Evolutionary conservation across 495 filamentous ascomycete species (phyloP), one percentile per base, ranked within the genome.

Genomic region (Hypoxylon subgilvum): DNA sequence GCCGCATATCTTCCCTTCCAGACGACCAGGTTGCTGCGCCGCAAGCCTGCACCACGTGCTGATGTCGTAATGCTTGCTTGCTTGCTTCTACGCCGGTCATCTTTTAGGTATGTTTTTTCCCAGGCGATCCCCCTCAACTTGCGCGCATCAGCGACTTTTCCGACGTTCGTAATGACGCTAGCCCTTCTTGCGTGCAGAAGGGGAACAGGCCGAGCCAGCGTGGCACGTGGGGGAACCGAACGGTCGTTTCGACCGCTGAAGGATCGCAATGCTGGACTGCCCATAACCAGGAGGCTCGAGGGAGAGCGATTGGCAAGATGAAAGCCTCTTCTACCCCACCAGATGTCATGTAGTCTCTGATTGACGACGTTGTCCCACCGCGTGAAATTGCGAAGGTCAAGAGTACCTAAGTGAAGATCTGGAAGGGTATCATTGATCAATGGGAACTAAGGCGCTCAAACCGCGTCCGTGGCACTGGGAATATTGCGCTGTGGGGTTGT

Each of bases 391-490:
- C 52, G 28, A 31, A 17, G 16, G 43, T 34, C 43, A 6, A 49
- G 12, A 23, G 8, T 17, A 38, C 7, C 7, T 35, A 35, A 3
- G 13, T 35, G n/a, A n/a, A 35, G 31, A n/a, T 35, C 9, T 38
- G 27, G 27, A 52, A 34, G 17, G 18, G 40, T 21, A 53, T 47
- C 39, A 22, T 43, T 52, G 41, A 18, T 38, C n/a, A n/a, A n/a
- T n/a, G n/a, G n/a, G n/a, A n/a, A 32, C 35, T 28, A 23, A 23
- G 53, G 22, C 27, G 16, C 36, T 21, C 48, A 57, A 54, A 64
- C 61, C 61, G 61, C 49, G 53, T 50, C 61, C 61, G 54, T 64
- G 61, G 61, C 49, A 53, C 45, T 54, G 61, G 61, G 48, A 64
- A 50, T 28, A 57, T 53, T 42, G 25, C 53, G 52, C 49, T 64